Evolutionary conservation across 768 basidiomycete species (phyloP).

Genomic region (Mycena olivaceomarginata): DNA sequence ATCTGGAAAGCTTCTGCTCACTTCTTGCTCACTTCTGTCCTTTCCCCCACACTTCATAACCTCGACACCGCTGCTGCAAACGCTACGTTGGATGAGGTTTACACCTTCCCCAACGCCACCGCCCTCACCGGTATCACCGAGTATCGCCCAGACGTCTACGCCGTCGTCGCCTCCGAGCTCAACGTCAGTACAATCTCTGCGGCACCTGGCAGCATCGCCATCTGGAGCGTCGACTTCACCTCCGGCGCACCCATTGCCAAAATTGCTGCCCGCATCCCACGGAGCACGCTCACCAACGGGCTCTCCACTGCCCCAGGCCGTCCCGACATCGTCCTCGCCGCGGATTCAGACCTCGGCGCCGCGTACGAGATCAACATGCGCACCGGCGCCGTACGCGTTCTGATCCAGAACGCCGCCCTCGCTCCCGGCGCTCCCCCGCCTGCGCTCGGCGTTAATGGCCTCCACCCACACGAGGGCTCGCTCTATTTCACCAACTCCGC

Average conservation of each 20-base stretch:
- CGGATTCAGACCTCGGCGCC: not conserved
- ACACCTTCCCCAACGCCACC: constrained; percentile 31
- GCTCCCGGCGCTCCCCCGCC: too few species aligned
- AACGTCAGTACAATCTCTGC: constrained; percentile 22
- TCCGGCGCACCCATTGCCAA: not conserved
- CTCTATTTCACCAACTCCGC: not conserved
- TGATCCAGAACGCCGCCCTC: not conserved
- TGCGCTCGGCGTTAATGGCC: not conserved
- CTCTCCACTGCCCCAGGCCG: not conserved
- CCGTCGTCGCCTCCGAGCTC: constrained; percentile 32
- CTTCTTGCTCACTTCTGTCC: constrained; percentile 20
- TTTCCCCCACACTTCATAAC: constrained; percentile 30
- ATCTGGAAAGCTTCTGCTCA: not conserved
- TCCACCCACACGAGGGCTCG: not conserved
- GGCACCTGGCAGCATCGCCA: constrained; percentile 25
- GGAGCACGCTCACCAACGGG: not conserved
- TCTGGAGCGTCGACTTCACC: constrained; percentile 28
- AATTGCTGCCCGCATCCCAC: not conserved
- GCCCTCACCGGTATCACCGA: constrained; percentile 25
- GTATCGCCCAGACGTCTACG: constrained; percentile 32
- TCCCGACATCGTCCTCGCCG: not conserved
- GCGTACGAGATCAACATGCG: not conserved
- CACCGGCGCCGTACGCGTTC: not conserved
- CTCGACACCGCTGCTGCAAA: constrained; percentile 20
- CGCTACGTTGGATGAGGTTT: constrained; percentile 23